These are phyloP conservation scores for Tripterygium wilfordii DNA, from an alignment of 177 flowering plant species.

Conservation along the genomic window DNA sequence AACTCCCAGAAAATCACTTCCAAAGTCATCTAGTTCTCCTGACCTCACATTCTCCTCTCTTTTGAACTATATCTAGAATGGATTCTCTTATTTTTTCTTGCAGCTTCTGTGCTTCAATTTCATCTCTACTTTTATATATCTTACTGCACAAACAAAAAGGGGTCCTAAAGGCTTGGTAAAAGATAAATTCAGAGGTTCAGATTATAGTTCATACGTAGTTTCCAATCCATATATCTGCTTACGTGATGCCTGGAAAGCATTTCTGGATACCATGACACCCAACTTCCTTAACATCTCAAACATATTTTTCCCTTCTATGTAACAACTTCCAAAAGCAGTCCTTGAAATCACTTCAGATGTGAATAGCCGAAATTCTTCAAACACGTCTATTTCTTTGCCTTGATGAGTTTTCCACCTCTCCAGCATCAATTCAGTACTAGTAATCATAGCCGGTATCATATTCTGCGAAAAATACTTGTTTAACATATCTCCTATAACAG, in stretches of 20 bases:
- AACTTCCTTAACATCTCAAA: slow-evolving; percentile 26
- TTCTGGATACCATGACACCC: slow-evolving; percentile 5
- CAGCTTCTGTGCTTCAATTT: slow-evolving; percentile 23
- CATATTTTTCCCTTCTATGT: slow-evolving; percentile 28
- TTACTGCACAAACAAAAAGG: slow-evolving; percentile 12
- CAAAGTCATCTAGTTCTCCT: slow-evolving; percentile 15
- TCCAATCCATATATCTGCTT: slow-evolving; percentile 26
- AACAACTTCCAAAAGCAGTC: slow-evolving; percentile 47
- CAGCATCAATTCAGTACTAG: slow-evolving; percentile 25
- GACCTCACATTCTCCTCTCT: slow-evolving; percentile 15
- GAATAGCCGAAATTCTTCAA: slow-evolving; percentile 18
- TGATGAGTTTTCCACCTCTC: slow-evolving; percentile 23
- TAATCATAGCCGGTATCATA: slow-evolving; percentile 28
- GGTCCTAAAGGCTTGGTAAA: too few species aligned
- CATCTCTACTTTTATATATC: slow-evolving; percentile 10
- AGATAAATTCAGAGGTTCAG: too few species aligned
- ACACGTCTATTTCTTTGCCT: slow-evolving; percentile 31
- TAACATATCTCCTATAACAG: too few species aligned
- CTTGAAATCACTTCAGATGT: slow-evolving; percentile 40
- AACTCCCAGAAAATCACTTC: slow-evolving; percentile 38
- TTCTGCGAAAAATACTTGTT: slow-evolving; percentile 20
- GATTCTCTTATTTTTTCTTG: slow-evolving; percentile 17
- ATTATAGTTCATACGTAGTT: too few species aligned
- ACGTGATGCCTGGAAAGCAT: slow-evolving; percentile 16
- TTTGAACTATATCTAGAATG: slow-evolving; percentile 15